phyloP scores from a whole-genome alignment of 148 eudicot genomes.

The Amaranthus hypochondriacus region DNA sequence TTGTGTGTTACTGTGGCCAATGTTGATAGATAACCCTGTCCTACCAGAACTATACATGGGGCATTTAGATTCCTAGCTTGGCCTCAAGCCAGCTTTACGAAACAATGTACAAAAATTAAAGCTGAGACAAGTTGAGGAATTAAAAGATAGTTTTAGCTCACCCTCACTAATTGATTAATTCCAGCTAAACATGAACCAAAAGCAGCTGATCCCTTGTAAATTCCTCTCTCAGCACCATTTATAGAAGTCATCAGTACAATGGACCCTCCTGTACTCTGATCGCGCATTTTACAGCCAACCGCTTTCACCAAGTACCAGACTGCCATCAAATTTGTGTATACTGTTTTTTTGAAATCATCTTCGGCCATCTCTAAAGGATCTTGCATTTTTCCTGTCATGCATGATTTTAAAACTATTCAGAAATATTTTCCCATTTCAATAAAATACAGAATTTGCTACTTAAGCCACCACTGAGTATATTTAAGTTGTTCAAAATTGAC shows the following conservation, averaged over 20 bases:
- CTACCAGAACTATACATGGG: not conserved
- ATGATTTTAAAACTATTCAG: not conserved
- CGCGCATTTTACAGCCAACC: slow-evolving; percentile 71
- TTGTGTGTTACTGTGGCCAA: not conserved
- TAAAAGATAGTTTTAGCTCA: slow-evolving; percentile 27
- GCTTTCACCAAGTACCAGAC: slow-evolving; percentile 78
- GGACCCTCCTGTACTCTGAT: slow-evolving; percentile 79
- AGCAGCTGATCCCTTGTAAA: slow-evolving; percentile 88
- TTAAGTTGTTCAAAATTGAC: too few relatives aligned
- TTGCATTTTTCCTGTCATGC: slow-evolving; percentile 70
- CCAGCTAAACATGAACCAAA: slow-evolving; percentile 85
- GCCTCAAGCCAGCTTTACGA: not conserved
- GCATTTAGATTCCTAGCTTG: not conserved
- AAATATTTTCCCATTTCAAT: not conserved
- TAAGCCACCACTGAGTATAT: too few relatives aligned
- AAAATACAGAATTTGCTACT: not conserved
- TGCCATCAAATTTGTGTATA: slow-evolving; percentile 66
- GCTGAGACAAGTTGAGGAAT: not conserved
- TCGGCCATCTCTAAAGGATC: slow-evolving; percentile 55
- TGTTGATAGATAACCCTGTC: not conserved
- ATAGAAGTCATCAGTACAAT: slow-evolving; percentile 71
- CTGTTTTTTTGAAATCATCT: slow-evolving; percentile 69
- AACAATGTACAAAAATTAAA: not conserved
- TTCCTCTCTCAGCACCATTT: slow-evolving; percentile 81
- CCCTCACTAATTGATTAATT: slow-evolving; percentile 75